phyloP scores from a whole-genome alignment of 345 rosid species.

The Turritis glabra region DNA sequence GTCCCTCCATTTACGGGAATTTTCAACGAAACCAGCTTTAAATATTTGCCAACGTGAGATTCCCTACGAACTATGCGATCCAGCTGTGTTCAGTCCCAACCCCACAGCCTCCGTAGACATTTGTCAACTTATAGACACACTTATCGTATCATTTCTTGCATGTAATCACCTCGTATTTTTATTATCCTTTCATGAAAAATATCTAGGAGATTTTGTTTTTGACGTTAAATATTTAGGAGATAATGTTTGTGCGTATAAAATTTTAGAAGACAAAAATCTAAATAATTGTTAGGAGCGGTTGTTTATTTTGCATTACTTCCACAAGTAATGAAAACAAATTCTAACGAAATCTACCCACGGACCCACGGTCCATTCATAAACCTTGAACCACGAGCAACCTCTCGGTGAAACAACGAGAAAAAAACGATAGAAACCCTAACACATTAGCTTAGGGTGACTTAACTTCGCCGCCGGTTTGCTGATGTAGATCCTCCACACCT shows the following conservation, averaged over 20 bases:
- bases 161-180: background rate
- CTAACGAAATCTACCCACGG: background rate
- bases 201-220: background rate
- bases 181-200: background rate
- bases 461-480: constrained; percentile 33
- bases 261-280: background rate
- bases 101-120: background rate
- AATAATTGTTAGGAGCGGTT: background rate
- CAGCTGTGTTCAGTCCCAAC: constrained; percentile 23
- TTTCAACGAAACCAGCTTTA: background rate
- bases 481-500: constrained; percentile 45
- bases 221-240: background rate
- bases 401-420: constrained; percentile 2
- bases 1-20: constrained; percentile 27
- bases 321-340: background rate
- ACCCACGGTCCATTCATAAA: constrained; percentile 17
- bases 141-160: constrained; percentile 2
- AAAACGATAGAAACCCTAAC: background rate
- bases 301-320: background rate
- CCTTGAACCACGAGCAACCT: background rate
- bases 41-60: constrained; percentile 2
- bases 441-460: constrained; percentile 23
- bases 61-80: constrained; percentile 7
- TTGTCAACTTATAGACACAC: background rate
- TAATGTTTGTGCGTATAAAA: background rate